Conservation (phyloP, 805 yeast genomes). For the Zygosaccharomyces pseudorouxii region DNA sequence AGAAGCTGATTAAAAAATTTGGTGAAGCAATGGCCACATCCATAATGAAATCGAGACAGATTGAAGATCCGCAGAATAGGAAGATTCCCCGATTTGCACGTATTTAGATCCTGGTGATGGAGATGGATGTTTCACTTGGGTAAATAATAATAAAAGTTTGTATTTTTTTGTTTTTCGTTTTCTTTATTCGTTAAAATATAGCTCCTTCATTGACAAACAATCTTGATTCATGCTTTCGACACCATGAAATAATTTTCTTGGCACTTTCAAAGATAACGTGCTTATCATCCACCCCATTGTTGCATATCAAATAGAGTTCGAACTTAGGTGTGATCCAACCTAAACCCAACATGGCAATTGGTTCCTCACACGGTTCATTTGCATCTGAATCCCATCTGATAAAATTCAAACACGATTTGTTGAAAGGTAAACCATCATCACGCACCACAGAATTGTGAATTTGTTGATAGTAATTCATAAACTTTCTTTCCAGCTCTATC, state of each 20-base stretch:
- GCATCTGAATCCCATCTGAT: constrained; percentile 38
- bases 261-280: constrained; percentile 58
- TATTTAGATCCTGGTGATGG: not conserved
- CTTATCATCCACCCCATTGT: constrained; percentile 51
- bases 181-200: constrained; percentile 39
- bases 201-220: constrained; percentile 75
- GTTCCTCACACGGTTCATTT: constrained; percentile 10
- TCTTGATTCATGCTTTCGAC: constrained; percentile 62
- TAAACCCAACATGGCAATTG: constrained; percentile 37
- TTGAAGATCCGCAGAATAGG: constrained; percentile 14
- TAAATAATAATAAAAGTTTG: not conserved
- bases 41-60: constrained; percentile 18
- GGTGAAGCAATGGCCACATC: constrained; percentile 14
- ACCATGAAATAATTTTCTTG: constrained; percentile 67
- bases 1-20: constrained; percentile 50
- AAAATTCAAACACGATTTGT: constrained; percentile 44
- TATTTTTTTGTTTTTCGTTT: too few relatives aligned
- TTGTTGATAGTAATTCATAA: constrained; percentile 28
- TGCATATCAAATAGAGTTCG: constrained; percentile 53
- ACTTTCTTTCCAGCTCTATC: constrained; percentile 20
- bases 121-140: not conserved
- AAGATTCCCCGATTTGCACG: constrained; percentile 15
- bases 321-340: constrained; percentile 56
- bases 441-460: constrained; percentile 24
- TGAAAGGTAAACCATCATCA: constrained; percentile 29